Conservation (phyloP, 768 basidiomycete genomes). For the Imleria badia region DNA sequence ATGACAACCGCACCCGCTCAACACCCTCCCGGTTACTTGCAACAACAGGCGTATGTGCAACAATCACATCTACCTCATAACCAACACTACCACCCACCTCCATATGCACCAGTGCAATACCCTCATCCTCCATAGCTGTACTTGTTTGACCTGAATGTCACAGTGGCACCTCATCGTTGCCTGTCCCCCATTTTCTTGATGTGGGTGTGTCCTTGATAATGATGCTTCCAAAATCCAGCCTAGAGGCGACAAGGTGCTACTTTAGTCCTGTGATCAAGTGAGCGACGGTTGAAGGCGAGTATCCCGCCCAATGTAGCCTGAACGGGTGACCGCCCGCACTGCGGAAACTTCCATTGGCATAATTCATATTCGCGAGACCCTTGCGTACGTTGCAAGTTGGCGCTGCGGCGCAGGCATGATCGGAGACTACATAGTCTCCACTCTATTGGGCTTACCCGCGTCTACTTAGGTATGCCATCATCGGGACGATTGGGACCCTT, state of each 20-base stretch:
- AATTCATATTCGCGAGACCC: background rate
- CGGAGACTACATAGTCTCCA: background rate
- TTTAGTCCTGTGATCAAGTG: background rate
- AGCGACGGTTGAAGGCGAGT: background rate
- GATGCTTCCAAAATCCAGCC: background rate
- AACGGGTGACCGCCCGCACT: background rate
- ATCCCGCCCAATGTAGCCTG: background rate
- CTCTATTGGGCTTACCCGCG: background rate
- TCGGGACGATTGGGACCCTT: background rate
- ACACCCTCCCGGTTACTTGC: slow-evolving; percentile 6
- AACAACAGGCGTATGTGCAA: slow-evolving; percentile 9
- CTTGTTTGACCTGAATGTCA: background rate
- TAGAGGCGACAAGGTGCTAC: background rate
- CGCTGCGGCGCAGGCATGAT: background rate
- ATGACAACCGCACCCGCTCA: slow-evolving; percentile 4
- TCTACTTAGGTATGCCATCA: background rate
- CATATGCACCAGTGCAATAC: slow-evolving; percentile 12
- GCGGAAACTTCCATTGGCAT: background rate
- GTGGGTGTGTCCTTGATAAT: background rate
- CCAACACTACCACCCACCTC: slow-evolving; percentile 13
- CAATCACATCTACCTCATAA: slow-evolving; percentile 8
- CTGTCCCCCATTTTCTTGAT: background rate
- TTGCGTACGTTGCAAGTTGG: too few relatives aligned
- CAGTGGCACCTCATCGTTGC: background rate
- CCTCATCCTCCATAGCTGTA: slow-evolving; percentile 14